phyloP scores from a whole-genome alignment of 768 basidiomycete genomes.

The Xerocomellus amylosporus region DNA sequence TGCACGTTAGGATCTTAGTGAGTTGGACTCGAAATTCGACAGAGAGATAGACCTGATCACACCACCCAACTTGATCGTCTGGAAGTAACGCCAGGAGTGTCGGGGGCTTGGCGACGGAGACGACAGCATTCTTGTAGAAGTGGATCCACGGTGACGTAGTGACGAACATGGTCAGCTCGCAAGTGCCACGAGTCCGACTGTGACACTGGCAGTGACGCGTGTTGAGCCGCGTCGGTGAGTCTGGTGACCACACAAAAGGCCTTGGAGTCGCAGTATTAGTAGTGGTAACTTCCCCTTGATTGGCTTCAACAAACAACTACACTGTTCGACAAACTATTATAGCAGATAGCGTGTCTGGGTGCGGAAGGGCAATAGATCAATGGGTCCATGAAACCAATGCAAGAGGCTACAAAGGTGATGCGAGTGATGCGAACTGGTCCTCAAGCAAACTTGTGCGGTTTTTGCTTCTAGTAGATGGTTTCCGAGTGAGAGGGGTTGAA shows the following conservation, averaged over 20 bases:
- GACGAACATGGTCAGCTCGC: neutral
- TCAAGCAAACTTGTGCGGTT: slow-evolving; percentile 47
- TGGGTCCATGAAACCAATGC: neutral
- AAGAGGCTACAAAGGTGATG: slow-evolving; percentile 12
- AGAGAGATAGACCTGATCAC: slow-evolving; percentile 31
- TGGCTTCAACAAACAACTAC: neutral
- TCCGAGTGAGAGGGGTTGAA: slow-evolving; percentile 61
- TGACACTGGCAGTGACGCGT: too few species aligned
- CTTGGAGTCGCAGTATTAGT: neutral
- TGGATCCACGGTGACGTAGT: slow-evolving; percentile 11
- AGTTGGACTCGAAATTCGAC: neutral
- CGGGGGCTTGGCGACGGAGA: slow-evolving; percentile 29
- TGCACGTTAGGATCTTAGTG: slow-evolving; percentile 7
- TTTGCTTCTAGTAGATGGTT: slow-evolving; percentile 58
- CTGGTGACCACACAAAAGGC: too few species aligned
- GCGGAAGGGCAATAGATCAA: neutral
- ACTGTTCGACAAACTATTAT: slow-evolving; percentile 7
- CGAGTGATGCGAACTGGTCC: slow-evolving; percentile 25
- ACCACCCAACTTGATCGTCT: slow-evolving; percentile 34
- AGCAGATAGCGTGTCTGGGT: slow-evolving; percentile 1
- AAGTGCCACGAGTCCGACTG: too few species aligned
- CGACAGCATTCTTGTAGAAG: slow-evolving; percentile 28
- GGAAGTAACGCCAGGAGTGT: slow-evolving; percentile 32
- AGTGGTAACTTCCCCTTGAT: neutral
- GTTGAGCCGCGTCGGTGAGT: too few species aligned